A percentile compares a stretch with the other conserved stretches of the same genome.
These are phyloP conservation scores for Saitozyma sp. DNA, from an alignment of 768 basidiomycete genomes.

Conservation along the genomic window DNA sequence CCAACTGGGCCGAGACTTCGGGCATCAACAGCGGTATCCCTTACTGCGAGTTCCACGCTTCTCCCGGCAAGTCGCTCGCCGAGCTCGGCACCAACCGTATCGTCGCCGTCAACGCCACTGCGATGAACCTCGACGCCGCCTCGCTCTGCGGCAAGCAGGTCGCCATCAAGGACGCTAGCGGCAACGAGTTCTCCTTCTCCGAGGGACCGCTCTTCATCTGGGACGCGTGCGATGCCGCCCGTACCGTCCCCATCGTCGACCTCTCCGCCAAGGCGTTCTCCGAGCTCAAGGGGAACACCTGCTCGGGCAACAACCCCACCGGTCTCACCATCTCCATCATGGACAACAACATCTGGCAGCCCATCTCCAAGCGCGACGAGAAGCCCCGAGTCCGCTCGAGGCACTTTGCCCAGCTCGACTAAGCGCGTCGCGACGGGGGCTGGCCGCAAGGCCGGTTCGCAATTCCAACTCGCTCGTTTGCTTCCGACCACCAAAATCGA, in stretches of 20 bases:
- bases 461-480: too few species aligned
- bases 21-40: conserved; percentile 19
- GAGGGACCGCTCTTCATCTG: conserved; percentile 26
- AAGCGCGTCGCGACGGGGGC: too few species aligned
- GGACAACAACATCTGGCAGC: conserved; percentile 7
- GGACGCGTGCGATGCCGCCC: conserved; percentile 26
- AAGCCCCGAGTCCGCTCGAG: too few species aligned
- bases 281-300: conserved; percentile 6
- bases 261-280: conserved; percentile 13
- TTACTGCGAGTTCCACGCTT: conserved; percentile 7
- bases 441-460: too few species aligned
- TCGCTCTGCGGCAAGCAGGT: conserved; percentile 3
- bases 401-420: too few species aligned
- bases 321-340: conserved; percentile 9
- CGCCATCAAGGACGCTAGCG: conserved; percentile 8
- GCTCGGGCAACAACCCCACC: conserved; percentile 9
- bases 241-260: conserved; percentile 15
- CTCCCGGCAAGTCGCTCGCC: neutral
- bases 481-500: too few species aligned
- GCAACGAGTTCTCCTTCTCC: conserved; percentile 5
- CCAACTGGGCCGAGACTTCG: conserved; percentile 12
- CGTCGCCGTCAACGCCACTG: conserved; percentile 11
- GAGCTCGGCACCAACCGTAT: conserved; percentile 14
- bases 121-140: neutral
- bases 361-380: neutral